A percentile compares a stretch with the other conserved stretches of the same genome.
Conservation (phyloP, 129 eudicot genomes). For the Ambrosia trifida region DNA sequence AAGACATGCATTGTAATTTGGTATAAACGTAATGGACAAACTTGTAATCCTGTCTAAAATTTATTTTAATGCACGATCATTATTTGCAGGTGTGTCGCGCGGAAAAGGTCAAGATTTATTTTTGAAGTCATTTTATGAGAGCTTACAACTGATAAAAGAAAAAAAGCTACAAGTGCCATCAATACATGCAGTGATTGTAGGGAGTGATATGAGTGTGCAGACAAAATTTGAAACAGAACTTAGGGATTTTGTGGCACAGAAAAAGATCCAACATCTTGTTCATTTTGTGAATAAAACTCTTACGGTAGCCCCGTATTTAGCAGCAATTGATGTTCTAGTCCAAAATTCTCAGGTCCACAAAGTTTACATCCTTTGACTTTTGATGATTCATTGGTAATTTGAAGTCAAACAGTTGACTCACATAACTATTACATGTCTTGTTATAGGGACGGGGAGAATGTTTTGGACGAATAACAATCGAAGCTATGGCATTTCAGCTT, state of each 20-base stretch:
- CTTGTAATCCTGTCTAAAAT: no score
- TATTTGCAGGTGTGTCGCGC: slow-evolving; percentile 73
- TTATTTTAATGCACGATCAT: slow-evolving; percentile 21
- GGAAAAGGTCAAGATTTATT: slow-evolving; percentile 94
- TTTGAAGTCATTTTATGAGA: slow-evolving; percentile 63
- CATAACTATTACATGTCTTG: background rate
- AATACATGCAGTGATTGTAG: slow-evolving; percentile 67
- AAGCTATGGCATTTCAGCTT: slow-evolving; percentile 90
- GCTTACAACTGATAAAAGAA: slow-evolving; percentile 59
- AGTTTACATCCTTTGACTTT: no score
- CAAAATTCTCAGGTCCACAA: slow-evolving; percentile 65
- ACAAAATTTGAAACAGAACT: slow-evolving; percentile 68
- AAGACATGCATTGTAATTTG: no score
- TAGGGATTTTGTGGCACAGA: slow-evolving; percentile 51
- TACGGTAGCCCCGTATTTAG: slow-evolving; percentile 67
- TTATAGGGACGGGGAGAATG: slow-evolving; percentile 78
- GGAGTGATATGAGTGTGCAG: slow-evolving; percentile 67
- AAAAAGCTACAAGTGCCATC: slow-evolving; percentile 74
- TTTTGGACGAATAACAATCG: slow-evolving; percentile 86
- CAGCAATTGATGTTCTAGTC: slow-evolving; percentile 71
- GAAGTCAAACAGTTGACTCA: background rate
- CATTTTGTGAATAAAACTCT: slow-evolving; percentile 66
- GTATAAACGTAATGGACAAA: no score
- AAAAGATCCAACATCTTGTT: slow-evolving; percentile 57
- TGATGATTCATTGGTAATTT: background rate